Evolutionary conservation across 208 protist species (phyloP).

Genomic region (Trypanosoma platydactyli): DNA sequence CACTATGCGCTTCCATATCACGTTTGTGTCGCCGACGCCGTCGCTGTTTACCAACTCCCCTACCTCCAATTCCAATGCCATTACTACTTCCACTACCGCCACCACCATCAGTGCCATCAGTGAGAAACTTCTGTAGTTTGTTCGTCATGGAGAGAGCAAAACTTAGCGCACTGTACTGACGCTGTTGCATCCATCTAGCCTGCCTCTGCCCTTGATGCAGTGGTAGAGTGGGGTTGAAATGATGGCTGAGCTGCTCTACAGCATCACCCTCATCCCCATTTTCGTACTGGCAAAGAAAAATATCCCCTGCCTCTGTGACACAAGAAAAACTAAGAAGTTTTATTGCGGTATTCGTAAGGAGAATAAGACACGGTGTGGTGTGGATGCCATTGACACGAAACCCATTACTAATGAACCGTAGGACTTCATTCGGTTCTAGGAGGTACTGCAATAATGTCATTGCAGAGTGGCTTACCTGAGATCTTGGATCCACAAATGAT

Average conservation of each 20-base stretch:
- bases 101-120: conserved; percentile 23
- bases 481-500: conserved; percentile 49
- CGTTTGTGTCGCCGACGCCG: conserved; percentile 1
- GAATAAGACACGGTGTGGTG: conserved; percentile 79
- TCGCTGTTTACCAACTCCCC: not conserved
- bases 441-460: conserved; percentile 72
- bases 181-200: not conserved
- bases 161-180: conserved; percentile 35
- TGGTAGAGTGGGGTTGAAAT: conserved; percentile 1
- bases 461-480: conserved; percentile 59
- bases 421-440: conserved; percentile 61
- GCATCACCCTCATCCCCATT: conserved; percentile 4
- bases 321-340: conserved; percentile 74
- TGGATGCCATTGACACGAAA: conserved; percentile 87
- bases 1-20: conserved; percentile 39
- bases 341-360: conserved; percentile 67
- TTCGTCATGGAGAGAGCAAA: conserved; percentile 57
- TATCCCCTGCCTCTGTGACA: conserved; percentile 76
- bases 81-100: conserved; percentile 11
- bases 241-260: not conserved
- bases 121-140: conserved; percentile 72
- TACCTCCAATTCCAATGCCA: not conserved
- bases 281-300: conserved; percentile 72
- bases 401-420: conserved; percentile 87
- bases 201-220: not conserved